Base-by-base conservation (phyloP, 441 rosid species). In the Raphanus hybrid region DNA sequence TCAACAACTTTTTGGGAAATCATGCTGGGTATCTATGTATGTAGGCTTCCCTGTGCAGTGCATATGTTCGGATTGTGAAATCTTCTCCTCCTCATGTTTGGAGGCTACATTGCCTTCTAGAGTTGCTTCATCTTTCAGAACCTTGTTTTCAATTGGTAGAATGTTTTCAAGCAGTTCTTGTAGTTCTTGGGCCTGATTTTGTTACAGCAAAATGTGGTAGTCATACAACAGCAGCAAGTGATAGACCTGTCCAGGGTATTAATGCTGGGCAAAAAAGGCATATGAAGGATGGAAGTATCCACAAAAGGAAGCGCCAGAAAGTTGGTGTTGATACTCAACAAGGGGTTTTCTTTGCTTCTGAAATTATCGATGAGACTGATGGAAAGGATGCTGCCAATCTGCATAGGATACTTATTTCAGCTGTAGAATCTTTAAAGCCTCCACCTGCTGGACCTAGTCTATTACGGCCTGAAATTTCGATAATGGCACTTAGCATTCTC, bases 401-500 rank as follows among this genome's bases (percentile, higher is more conserved):
- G 85, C 85, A 80, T 72, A 59, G 64, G 71, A 84, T 86, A 41
- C 81, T 96, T 77, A 75, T 87, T 80, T 86, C 88, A 69, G 85
- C 86, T 80, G 76, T 93, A 77, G 91, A 90, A 81, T 84, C 76
- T 81, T 72, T 93, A 64, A 88, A 85, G 58, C 77, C 89, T 81
- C 86, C 92, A 45, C 58, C 83, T 72, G 64, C 76, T 80, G 81
- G 76, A 75, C 75, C 81, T 83, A 81, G 80, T 75, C 76, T 85
- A 73, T 75, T 83, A 80, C 86, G 76, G 69, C 92, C 93, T 59
- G 84, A 87, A 79, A 84, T 85, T 67, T 88, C 87, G 9, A 58
- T 96, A 78, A 78, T 89, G 75, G 91, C 96, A 86, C 97, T 96
- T 86, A 89, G 92, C 87, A 85, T 90, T 86, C 93, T 96, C 76